Evolutionary conservation across 2,329 filamentous ascomycete genomes (phyloP).

Genomic region (Neonectria coccinea): DNA sequence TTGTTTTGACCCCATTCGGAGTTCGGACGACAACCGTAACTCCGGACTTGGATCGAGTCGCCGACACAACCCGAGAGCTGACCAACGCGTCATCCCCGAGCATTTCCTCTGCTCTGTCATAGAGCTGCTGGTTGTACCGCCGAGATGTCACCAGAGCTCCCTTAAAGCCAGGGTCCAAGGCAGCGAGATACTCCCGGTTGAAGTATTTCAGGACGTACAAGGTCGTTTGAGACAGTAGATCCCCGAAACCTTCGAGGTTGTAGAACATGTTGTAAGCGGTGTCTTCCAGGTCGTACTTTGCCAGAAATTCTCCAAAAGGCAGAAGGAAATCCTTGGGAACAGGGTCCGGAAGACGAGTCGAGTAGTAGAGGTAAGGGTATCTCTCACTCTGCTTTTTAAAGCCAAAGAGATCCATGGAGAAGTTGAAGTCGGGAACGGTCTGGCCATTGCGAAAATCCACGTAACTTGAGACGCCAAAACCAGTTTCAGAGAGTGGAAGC

Average conservation of each 20-base stretch:
- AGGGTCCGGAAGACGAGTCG: conserved; percentile 32
- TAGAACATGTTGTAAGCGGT: conserved; percentile 34
- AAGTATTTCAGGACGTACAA: conserved; percentile 34
- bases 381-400: conserved; percentile 26
- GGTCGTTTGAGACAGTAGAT: conserved; percentile 31
- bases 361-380: conserved; percentile 34
- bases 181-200: conserved; percentile 30
- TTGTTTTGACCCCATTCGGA: conserved; percentile 13
- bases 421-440: conserved; percentile 25
- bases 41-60: conserved; percentile 21
- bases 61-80: conserved; percentile 21
- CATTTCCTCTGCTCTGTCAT: conserved; percentile 22
- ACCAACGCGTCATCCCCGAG: conserved; percentile 30
- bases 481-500: conserved; percentile 26
- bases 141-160: conserved; percentile 34
- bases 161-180: conserved; percentile 24
- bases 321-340: conserved; percentile 33
- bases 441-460: conserved; percentile 34
- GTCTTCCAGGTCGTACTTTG: conserved; percentile 29
- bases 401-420: conserved; percentile 16
- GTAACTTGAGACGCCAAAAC: conserved; percentile 30
- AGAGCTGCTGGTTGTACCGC: conserved; percentile 34
- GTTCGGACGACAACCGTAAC: conserved; percentile 26
- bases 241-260: conserved; percentile 34
- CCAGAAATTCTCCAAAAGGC: conserved; percentile 31